A percentile compares a stretch with the other conserved stretches of the same genome.
Conservation (phyloP, 495 filamentous ascomycete species). For the Parathielavia appendiculata region DNA sequence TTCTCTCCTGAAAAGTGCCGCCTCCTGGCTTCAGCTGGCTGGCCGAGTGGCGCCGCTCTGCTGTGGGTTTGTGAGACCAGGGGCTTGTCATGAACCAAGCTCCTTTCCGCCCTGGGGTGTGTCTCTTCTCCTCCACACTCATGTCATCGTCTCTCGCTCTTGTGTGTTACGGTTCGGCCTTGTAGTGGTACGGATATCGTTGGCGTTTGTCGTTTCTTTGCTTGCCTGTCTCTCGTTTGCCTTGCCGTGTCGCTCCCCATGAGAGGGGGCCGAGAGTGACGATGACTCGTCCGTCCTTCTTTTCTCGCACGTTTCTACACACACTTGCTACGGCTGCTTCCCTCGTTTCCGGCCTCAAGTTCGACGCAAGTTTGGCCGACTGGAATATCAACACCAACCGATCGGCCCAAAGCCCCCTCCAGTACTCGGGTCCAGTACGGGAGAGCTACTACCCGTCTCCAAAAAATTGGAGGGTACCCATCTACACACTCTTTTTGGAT, state of each 20-base stretch:
- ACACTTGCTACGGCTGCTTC: conserved; percentile 27
- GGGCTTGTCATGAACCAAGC: conserved; percentile 8
- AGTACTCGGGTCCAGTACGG: conserved; percentile 60
- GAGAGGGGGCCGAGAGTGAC: conserved; percentile 31
- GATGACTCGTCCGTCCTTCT: conserved; percentile 32
- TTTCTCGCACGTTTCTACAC: conserved; percentile 25
- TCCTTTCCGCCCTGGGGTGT: conserved; percentile 13
- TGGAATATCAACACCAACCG: conserved; percentile 63
- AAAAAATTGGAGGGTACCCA: conserved; percentile 64
- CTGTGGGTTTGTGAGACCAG: conserved; percentile 9
- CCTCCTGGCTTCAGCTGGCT: neutral
- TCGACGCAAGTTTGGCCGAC: conserved; percentile 47
- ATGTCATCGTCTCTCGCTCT: conserved; percentile 12
- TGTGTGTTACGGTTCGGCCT: conserved; percentile 1
- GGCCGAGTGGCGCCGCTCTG: neutral
- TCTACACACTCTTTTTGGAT: conserved; percentile 67
- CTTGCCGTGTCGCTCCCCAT: conserved; percentile 31
- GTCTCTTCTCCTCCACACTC: conserved; percentile 24
- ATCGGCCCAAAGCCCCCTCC: conserved; percentile 50
- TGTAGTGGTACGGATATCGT: conserved; percentile 18
- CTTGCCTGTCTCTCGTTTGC: conserved; percentile 28
- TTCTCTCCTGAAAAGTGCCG: neutral
- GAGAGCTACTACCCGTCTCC: conserved; percentile 53
- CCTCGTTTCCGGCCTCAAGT: conserved; percentile 45
- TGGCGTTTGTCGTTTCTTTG: conserved; percentile 21